phyloP scores from a whole-genome alignment of 805 yeast species.

The Debaryomyces maramus region DNA sequence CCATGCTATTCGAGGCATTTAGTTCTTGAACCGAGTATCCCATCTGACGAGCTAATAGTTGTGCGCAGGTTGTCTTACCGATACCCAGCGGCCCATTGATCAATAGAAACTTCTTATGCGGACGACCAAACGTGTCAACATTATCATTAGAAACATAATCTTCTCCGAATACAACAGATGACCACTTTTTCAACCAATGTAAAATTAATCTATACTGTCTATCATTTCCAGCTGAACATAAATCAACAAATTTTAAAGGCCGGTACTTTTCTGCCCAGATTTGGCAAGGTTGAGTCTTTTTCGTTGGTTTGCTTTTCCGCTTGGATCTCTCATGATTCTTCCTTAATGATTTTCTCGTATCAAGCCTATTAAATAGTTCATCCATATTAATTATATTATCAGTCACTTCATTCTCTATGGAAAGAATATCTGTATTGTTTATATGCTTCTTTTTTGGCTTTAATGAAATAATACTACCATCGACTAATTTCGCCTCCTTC shows the following conservation, averaged over 20 bases:
- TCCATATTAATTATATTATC: slow-evolving; percentile 8
- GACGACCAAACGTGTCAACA: slow-evolving; percentile 35
- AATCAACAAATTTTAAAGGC: slow-evolving; percentile 33
- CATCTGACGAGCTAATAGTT: slow-evolving; percentile 75
- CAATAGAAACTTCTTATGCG: slow-evolving; percentile 58
- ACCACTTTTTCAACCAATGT: slow-evolving; percentile 44
- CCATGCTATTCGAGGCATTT: slow-evolving; percentile 63
- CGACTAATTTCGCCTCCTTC: slow-evolving; percentile 20
- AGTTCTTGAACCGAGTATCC: slow-evolving; percentile 82
- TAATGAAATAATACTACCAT: slow-evolving; percentile 17
- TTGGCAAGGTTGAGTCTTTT: slow-evolving; percentile 8
- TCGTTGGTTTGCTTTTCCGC: not conserved
- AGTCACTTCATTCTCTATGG: slow-evolving; percentile 1
- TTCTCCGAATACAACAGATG: slow-evolving; percentile 31
- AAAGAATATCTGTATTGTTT: slow-evolving; percentile 2
- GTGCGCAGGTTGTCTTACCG: slow-evolving; percentile 90
- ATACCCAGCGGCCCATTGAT: slow-evolving; percentile 92
- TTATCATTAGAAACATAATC: slow-evolving; percentile 10
- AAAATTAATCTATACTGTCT: slow-evolving; percentile 37
- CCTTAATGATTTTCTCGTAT: slow-evolving; percentile 16
- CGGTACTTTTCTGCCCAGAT: slow-evolving; percentile 44
- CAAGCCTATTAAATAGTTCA: slow-evolving; percentile 19
- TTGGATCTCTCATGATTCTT: slow-evolving; percentile 13
- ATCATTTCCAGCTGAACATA: slow-evolving; percentile 48
- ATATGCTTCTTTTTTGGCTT: slow-evolving; percentile 9